Base-by-base conservation (phyloP, 2,329 filamentous ascomycete species). In the Aspergillus thermomutatus region DNA sequence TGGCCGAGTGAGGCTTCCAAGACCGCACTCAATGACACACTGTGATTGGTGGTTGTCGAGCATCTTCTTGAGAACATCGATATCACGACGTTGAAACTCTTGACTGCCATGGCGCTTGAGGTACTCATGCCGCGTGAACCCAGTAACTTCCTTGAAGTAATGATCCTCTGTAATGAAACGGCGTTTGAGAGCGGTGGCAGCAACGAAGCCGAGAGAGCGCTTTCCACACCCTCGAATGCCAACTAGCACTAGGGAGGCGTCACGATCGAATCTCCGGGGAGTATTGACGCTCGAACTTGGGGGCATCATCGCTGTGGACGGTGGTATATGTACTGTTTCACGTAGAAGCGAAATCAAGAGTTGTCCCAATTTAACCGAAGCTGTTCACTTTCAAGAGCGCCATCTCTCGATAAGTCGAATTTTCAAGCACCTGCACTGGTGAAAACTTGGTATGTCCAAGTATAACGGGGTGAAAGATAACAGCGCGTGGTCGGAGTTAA, bases 201-300 rank as follows among this genome's bases (percentile, higher is more conserved):
- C 75, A 51, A 78, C 72, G 31, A 78, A 75, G 7, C 75, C 75
- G 27, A 78, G 55, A 0, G 75, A 78, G 41, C 75, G 70, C 59
- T 78, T 78, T 17, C 75, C 75, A 52, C 72, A 75, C n/a, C 75
- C 75, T 2, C 75, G 72, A 54, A 78, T 77, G 14, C 75, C 75
- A 47, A 78, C 69, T 8, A 78, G 61, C 21, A 78, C 69, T 28
- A 78, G 61, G 4, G 75, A 78, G 17, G 75, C 75, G 62, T 77
- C 69, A 1, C 69, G 65, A 21, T 67, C 64, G 55, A 77, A 73
- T 3, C 61, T 68, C 49, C 72, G 68, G 46, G 59, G 56, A 9
- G 53, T 31, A 28, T 52, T 49, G 26, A 55, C 48, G 26, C 60
- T 55, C 10, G 59, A 25, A 9, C 56, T 7, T 23, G 43, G 43